Base-by-base conservation (phyloP, 345 rosid genomes). In the Crucihimalaya himalaica region DNA sequence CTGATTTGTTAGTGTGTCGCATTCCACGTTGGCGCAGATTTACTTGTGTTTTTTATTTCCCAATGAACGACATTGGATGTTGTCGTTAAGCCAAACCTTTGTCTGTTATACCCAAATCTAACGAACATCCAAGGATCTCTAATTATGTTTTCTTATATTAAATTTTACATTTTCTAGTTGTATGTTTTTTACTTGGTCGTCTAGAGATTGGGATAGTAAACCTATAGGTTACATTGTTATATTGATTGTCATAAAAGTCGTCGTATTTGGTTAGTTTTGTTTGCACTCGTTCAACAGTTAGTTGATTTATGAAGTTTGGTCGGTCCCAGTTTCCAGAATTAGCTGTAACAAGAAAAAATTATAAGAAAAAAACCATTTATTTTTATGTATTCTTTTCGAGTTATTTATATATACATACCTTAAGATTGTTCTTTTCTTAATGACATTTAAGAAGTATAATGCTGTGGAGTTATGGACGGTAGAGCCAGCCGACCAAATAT, bases 321-420 rank as follows among this genome's bases (percentile, higher is more conserved):
- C 67, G 78, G 73, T 67, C 78, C 46, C 54, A 66, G 42, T 66
- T 66, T 32, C 42, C 50, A 74, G 45, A 74, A 66, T 74, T 66
- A 66, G 68, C 45, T 57, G 73, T 74, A 74, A 74, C 67, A 66
- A 74, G 58, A 66, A 39, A 23, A 13, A 31, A 5, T 9, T 19
- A 19, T 19, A 58, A 14, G 21, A 54, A 19, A 5, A 68, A 9
- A 28, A 40, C 18, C 4, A 43, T 15, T 4, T 27, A 27, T 29
- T 43, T 29, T 42, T 42, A 19, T 18, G 64, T 28, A 68, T 42
- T 18, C 2, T 43, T 69, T 43, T 29, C 14, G 25, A 21, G 16
- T 21, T 47, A 14, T 58, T 35, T 59, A 34, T 57, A 18, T 32
- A 32, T 32, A 34, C 21, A 32, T 32, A 34, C 21, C 16, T 16